Conservation (phyloP, 345 rosid genomes). For the Pugionium cornutum region DNA sequence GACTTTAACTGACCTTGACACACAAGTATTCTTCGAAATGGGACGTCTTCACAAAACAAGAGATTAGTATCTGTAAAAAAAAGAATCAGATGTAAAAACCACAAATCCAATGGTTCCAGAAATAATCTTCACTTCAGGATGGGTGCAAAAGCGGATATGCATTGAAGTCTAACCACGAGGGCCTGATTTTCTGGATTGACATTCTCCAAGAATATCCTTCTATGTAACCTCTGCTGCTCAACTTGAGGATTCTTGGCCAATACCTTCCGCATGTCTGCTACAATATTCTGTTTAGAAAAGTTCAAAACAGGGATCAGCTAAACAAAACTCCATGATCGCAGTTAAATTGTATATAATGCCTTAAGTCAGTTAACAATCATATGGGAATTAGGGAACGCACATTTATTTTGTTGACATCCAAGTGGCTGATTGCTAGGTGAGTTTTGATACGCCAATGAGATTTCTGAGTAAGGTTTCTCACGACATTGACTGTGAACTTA, state of each 20-base stretch:
- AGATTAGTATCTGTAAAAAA: slow-evolving; percentile 61
- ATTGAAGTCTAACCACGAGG: slow-evolving; percentile 56
- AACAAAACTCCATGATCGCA: slow-evolving; percentile 5
- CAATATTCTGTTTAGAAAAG: slow-evolving; percentile 58
- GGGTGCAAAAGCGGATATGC: no score
- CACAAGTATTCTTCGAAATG: slow-evolving; percentile 71
- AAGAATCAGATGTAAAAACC: slow-evolving; percentile 18
- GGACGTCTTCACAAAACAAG: slow-evolving; percentile 81
- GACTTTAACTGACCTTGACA: slow-evolving; percentile 55
- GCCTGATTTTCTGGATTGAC: slow-evolving; percentile 75
- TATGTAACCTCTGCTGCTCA: slow-evolving; percentile 81
- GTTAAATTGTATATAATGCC: background rate
- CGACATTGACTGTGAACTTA: slow-evolving; percentile 73
- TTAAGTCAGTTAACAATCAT: slow-evolving; percentile 1
- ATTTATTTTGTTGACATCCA: slow-evolving; percentile 73
- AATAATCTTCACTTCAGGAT: background rate
- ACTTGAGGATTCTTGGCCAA: slow-evolving; percentile 87
- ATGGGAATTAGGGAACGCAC: slow-evolving; percentile 40
- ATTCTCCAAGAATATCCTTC: slow-evolving; percentile 79
- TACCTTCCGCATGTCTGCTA: slow-evolving; percentile 88
- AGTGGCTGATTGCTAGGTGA: slow-evolving; percentile 80
- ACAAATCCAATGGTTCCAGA: slow-evolving; percentile 1
- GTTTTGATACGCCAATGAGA: slow-evolving; percentile 94
- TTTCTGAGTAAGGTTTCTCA: slow-evolving; percentile 85
- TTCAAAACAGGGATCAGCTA: slow-evolving; percentile 17